A percentile compares a stretch with the other conserved stretches of the same genome.
Evolutionary conservation across 2,329 filamentous ascomycete genomes (phyloP).

Genomic region (Cladorrhinum sp.): DNA sequence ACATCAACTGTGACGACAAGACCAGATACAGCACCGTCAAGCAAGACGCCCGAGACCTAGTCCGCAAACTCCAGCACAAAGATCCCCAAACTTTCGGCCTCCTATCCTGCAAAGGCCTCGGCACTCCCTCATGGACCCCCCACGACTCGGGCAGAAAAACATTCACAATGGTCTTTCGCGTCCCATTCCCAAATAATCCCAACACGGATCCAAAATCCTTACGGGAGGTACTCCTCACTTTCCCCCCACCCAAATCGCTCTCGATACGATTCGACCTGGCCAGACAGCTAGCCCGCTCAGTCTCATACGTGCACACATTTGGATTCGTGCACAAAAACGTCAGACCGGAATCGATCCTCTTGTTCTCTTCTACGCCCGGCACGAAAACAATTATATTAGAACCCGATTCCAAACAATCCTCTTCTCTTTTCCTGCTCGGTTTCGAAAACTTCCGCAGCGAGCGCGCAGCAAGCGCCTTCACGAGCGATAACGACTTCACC

Average conservation of each 20-base stretch:
- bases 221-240: slow-evolving; percentile 1
- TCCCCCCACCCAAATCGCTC: neutral
- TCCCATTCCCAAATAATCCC: neutral
- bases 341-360: slow-evolving; percentile 18
- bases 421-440: slow-evolving; percentile 16
- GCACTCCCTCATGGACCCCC: neutral
- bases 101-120: slow-evolving; percentile 29
- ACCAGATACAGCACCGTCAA: slow-evolving; percentile 13
- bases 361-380: slow-evolving; percentile 3
- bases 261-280: slow-evolving; percentile 4
- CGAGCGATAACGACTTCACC: slow-evolving; percentile 8
- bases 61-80: slow-evolving; percentile 25
- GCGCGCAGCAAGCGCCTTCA: neutral
- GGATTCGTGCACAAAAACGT: slow-evolving; percentile 26
- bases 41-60: slow-evolving; percentile 28
- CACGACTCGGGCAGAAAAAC: neutral
- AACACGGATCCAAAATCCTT: neutral
- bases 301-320: slow-evolving; percentile 17
- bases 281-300: slow-evolving; percentile 11
- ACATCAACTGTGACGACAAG: too few species aligned
- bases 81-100: slow-evolving; percentile 32
- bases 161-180: neutral
- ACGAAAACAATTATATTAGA: neutral
- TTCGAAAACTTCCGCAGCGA: slow-evolving; percentile 5
- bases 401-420: neutral